Evolutionary conservation across 2,329 filamentous ascomycete genomes (phyloP).

Genomic region (Cladosporium sp.): DNA sequence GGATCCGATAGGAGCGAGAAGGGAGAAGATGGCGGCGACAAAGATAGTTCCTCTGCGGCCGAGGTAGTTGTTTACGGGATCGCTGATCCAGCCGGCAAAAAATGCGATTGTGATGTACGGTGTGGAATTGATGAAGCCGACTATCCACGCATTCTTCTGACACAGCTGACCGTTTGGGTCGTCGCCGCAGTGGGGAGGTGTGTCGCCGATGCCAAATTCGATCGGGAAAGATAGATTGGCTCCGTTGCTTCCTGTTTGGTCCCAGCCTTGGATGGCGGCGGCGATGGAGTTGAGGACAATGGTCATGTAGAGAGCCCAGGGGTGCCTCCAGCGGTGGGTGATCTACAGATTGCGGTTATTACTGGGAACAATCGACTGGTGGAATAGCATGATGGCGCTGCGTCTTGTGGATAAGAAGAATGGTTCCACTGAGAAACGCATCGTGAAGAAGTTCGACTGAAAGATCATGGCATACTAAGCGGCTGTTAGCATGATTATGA

Average conservation of each 20-base stretch:
- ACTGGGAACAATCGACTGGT: too few species aligned
- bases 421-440: too few species aligned
- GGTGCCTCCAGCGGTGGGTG: conserved; percentile 61
- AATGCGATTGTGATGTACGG: conserved; percentile 43
- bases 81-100: conserved; percentile 30
- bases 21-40: conserved; percentile 46
- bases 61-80: conserved; percentile 16
- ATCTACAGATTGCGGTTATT: conserved; percentile 24
- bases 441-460: too few species aligned
- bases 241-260: conserved; percentile 35
- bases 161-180: conserved; percentile 7
- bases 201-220: conserved; percentile 45
- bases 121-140: conserved; percentile 60
- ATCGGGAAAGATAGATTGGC: conserved; percentile 59
- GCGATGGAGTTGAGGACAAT: conserved; percentile 65
- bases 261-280: conserved; percentile 64
- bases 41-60: conserved; percentile 29
- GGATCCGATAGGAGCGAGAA: conserved; percentile 50
- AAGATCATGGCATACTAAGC: too few species aligned
- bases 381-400: too few species aligned
- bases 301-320: conserved; percentile 58
- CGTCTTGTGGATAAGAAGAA: too few species aligned
- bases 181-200: conserved; percentile 20
- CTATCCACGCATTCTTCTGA: conserved; percentile 47
- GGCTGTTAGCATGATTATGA: too few species aligned